Base-by-base conservation (phyloP, 306 rosid genomes). In the Castanospermum australe region DNA sequence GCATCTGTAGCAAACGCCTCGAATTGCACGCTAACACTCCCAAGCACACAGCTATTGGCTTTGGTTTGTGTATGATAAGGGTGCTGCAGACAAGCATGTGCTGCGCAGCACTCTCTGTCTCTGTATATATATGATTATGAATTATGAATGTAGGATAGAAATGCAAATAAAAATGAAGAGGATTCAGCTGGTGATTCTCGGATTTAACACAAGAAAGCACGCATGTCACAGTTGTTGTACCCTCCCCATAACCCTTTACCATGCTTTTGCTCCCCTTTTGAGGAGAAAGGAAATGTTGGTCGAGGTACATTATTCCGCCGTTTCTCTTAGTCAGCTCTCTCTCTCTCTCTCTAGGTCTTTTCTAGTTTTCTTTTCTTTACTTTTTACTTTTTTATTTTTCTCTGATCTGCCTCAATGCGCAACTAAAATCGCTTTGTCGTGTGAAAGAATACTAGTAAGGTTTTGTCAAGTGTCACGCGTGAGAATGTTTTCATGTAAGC, bases 201-300 rank as follows among this genome's bases (percentile, higher is more conserved):
- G 69, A 56, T 67, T 73, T 71, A 78, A 73, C 79, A 73, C 60
- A 54, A 52, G 66, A 57, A 71, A 78, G 71, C 85, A 73, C 84
- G 76, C 86, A 74, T 85, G 82, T 76, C 63, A 50, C 21, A 5
- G 75, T 73, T 41, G n/a, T 47, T 86, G 77, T 79, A 51, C 72
- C 50, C 71, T 41, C 15, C 63, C 73, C 57, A 65, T 77, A 7
- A 60, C n/a, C 42, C 61, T 72, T 48, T 44, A 51, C 10, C 67
- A 75, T 61, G 28, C 32, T 44, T 57, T 48, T 80, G 78, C 89
- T 85, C 86, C 55, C 86, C 87, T 81, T 81, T 78, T 71, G 75
- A 85, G 84, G 84, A 63, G 79, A 85, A 44, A 74, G 12, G 11
- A 41, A 35, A 11, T 39, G 77, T 48, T 61, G 77, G 67, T 18